phyloP scores from a whole-genome alignment of 331 rosid genomes.

The Pyrus hybrid region DNA sequence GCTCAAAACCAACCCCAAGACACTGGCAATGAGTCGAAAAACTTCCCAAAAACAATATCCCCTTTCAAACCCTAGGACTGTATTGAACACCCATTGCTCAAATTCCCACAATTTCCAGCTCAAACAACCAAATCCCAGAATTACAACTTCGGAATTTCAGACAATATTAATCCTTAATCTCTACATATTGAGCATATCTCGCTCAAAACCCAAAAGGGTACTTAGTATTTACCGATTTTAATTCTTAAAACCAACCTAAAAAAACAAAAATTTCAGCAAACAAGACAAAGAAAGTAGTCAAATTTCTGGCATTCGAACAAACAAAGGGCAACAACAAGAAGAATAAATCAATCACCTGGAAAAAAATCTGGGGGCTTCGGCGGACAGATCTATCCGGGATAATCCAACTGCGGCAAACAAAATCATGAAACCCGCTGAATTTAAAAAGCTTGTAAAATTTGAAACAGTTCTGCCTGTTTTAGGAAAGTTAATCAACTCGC shows the following conservation, averaged over 20 bases:
- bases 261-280: not conserved
- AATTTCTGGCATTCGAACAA: not conserved
- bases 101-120: not conserved
- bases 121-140: not conserved
- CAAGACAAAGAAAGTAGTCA: not conserved
- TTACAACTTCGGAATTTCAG: not conserved
- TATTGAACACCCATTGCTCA: not conserved
- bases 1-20: too few relatives aligned
- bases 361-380: not conserved
- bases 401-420: not conserved
- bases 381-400: not conserved
- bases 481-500: too few relatives aligned
- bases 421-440: not conserved
- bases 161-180: not conserved
- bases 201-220: not conserved
- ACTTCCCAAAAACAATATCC: not conserved
- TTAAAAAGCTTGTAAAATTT: not conserved
- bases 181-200: not conserved
- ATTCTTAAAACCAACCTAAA: not conserved
- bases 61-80: not conserved
- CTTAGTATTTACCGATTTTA: not conserved
- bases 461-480: too few relatives aligned
- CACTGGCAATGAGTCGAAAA: not conserved
- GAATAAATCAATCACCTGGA: not conserved
- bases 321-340: not conserved